These are phyloP conservation scores for Debaryomyces prosopidis DNA, from an alignment of 805 yeast species.

Conservation along the genomic window DNA sequence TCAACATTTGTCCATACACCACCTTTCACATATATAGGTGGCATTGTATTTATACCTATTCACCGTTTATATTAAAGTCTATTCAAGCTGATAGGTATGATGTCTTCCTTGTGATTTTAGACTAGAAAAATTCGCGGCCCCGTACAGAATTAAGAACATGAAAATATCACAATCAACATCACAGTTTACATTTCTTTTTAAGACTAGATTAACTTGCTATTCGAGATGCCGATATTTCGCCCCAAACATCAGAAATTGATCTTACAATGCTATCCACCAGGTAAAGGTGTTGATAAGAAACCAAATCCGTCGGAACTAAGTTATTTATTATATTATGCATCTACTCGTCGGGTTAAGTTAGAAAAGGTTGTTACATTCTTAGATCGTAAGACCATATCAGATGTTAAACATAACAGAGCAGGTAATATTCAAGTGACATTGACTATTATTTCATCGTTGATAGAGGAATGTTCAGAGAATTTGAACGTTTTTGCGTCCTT, in stretches of 20 bases:
- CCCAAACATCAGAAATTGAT: conserved; percentile 91
- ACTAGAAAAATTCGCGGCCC: neutral
- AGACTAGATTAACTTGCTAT: neutral
- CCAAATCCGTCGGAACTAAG: conserved; percentile 92
- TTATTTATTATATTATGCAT: conserved; percentile 84
- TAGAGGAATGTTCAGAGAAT: conserved; percentile 77
- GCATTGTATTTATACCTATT: conserved; percentile 24
- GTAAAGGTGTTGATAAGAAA: conserved; percentile 79
- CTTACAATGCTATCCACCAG: conserved; percentile 90
- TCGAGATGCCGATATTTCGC: conserved; percentile 41
- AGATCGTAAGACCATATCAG: conserved; percentile 58
- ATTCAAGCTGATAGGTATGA: neutral
- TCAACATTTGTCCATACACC: conserved; percentile 87
- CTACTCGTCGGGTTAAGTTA: conserved; percentile 83
- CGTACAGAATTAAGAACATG: neutral
- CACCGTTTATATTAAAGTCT: conserved; percentile 3
- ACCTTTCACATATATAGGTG: conserved; percentile 75
- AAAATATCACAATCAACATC: neutral
- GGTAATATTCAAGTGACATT: conserved; percentile 87
- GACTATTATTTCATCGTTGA: conserved; percentile 65
- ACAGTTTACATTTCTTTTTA: too few species aligned
- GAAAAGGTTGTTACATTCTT: conserved; percentile 81
- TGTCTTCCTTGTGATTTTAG: neutral
- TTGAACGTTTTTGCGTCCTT: conserved; percentile 77
- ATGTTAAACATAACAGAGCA: conserved; percentile 58